phyloP scores from a whole-genome alignment of 140 eudicot genomes.

The Artemisia princeps region DNA sequence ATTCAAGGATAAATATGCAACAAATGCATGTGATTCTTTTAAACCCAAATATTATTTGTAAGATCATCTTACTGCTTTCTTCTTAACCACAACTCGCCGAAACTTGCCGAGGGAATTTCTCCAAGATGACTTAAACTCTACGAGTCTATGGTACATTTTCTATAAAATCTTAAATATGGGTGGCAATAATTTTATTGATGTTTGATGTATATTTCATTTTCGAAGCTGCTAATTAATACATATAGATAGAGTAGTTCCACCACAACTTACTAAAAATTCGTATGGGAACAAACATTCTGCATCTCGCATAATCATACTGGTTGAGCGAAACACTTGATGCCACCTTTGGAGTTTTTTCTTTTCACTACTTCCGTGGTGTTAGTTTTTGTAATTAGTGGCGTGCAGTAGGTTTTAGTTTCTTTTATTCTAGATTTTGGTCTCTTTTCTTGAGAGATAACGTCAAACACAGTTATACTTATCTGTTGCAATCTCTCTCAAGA shows the following conservation, averaged over 20 bases:
- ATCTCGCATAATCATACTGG: neutral
- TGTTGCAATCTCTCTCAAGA: neutral
- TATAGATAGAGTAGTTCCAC: neutral
- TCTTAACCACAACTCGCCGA: neutral
- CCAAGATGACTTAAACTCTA: neutral
- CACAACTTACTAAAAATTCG: neutral
- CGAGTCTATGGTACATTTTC: neutral
- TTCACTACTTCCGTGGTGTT: too few relatives aligned
- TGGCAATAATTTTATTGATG: neutral
- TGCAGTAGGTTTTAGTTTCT: neutral
- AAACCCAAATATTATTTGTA: neutral
- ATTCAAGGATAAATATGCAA: neutral
- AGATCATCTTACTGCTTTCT: constrained; percentile 4
- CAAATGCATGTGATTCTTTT: neutral
- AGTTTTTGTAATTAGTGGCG: neutral
- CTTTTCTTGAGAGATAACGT: neutral
- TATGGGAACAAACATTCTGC: neutral
- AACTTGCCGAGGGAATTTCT: neutral
- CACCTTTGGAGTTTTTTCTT: neutral
- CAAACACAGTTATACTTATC: neutral
- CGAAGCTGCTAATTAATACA: neutral
- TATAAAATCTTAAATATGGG: neutral
- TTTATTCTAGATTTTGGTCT: neutral
- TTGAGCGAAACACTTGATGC: neutral
- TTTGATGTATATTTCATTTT: neutral